Evolutionary conservation across 345 rosid species (phyloP), one percentile per base, ranked within the genome.

Genomic region (Linum lewisii): DNA sequence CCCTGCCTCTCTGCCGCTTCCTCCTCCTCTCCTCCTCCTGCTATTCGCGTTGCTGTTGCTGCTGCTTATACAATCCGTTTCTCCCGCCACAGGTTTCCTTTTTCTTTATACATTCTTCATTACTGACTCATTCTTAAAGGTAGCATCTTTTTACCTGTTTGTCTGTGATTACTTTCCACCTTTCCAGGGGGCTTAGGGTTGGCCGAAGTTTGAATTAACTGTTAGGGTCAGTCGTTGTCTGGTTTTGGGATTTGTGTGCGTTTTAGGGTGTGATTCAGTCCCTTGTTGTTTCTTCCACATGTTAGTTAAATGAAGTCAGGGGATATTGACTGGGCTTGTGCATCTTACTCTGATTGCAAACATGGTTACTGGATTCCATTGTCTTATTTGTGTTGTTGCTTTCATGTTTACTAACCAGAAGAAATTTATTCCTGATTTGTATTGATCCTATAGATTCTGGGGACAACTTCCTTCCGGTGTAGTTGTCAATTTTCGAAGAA

Each of bases 51-150:
- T 69, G 58, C 67, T 15, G n/a, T n/a, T n/a, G 22, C 22, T 44
- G 57, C 69, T 20, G 24, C 26, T 54, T 24, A 20, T 24, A 19
- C 22, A 11, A 7, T 23, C 6, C 26, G 5, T 54, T 54, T 21
- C 26, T 54, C 26, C 57, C 26, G 32, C 26, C 69, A 62, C 63
- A 78, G 89, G 89, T 83, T 60, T 62, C 6, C 45, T 51, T 20
- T 47, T 6, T n/a, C 18, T n/a, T 26, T n/a, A 24, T 8, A 0
- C 16, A 16, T 42, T 42, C 45, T 3, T 42, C 3, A 3, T 42
- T 1, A 16, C 13, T 11, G 34, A 29, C 4, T 29, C 34, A 29
- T 8, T 11, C 16, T 42, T 42, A 7, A 3, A 4, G n/a, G n/a
- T n/a, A n/a, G 18, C 45, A 38, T 38, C n/a, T n/a, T n/a, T n/a